Percentiles rank a stretch among this genome's conserved stretches.
Conservation (phyloP, 208 protist species). For the Perkinsela sp. region DNA sequence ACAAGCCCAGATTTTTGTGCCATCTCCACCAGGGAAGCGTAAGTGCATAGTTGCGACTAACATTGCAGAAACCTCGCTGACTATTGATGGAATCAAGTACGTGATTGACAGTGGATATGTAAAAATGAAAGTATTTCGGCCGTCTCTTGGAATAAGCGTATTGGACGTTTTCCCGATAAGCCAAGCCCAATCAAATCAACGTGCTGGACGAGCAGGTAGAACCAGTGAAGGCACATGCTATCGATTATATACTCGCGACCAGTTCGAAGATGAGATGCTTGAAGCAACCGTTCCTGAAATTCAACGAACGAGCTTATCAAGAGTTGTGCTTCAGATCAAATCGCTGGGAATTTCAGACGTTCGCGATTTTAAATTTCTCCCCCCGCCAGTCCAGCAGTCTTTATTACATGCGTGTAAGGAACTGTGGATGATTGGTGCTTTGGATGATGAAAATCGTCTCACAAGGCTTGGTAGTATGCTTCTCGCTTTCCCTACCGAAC, state of each 20-base stretch:
- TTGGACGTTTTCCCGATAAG: slow-evolving; percentile 78
- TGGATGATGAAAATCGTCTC: slow-evolving; percentile 77
- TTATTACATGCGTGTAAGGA: slow-evolving; percentile 31
- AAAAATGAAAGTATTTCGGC: slow-evolving; percentile 96
- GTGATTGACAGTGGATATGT: slow-evolving; percentile 88
- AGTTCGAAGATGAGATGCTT: slow-evolving; percentile 82
- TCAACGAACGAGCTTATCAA: slow-evolving; percentile 84
- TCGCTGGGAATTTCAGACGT: slow-evolving; percentile 78
- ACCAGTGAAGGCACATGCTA: slow-evolving; percentile 77
- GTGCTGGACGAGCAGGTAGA: slow-evolving; percentile 83
- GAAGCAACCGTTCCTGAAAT: slow-evolving; percentile 79
- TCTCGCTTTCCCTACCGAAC: slow-evolving; percentile 91
- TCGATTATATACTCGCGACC: slow-evolving; percentile 83
- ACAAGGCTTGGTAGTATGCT: slow-evolving; percentile 78
- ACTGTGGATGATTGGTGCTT: slow-evolving; percentile 90
- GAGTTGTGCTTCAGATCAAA: slow-evolving; percentile 73
- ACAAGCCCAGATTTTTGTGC: slow-evolving; percentile 67
- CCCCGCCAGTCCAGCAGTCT: slow-evolving; percentile 65
- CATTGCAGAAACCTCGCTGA: slow-evolving; percentile 97
- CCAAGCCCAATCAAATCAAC: slow-evolving; percentile 85
- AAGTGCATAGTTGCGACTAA: slow-evolving; percentile 98
- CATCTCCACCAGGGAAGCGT: slow-evolving; percentile 11
- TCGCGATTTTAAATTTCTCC: slow-evolving; percentile 97
- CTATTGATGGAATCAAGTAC: slow-evolving; percentile 81
- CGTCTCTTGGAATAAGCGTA: slow-evolving; percentile 80